These are phyloP conservation scores for Basidioascus undulatus DNA, from an alignment of 768 basidiomycete species.

Conservation along the genomic window DNA sequence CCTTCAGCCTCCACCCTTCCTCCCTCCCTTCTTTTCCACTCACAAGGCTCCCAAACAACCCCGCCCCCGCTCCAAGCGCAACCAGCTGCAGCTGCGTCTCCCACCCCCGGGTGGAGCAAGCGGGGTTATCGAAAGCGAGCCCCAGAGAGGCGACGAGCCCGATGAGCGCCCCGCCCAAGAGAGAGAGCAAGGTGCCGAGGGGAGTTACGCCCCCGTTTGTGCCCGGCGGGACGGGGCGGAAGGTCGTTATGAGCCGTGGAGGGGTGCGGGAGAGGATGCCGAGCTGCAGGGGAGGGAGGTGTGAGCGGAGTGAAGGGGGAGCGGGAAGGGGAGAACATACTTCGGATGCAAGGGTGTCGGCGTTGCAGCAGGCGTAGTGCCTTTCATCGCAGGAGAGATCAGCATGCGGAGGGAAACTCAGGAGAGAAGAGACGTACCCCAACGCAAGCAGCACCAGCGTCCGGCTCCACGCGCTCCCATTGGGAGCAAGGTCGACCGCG, in stretches of 20 bases:
- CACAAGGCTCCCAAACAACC: conserved; percentile 58
- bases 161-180: conserved; percentile 46
- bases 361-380: conserved; percentile 69
- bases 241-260: conserved; percentile 51
- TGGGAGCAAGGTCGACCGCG: conserved; percentile 19
- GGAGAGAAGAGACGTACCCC: conserved; percentile 26
- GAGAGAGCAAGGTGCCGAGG: conserved; percentile 47
- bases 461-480: conserved; percentile 29
- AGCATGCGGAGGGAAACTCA: conserved; percentile 1
- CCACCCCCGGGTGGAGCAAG: conserved; percentile 23
- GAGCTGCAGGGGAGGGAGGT: conserved; percentile 18
- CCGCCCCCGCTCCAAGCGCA: conserved; percentile 37
- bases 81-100: conserved; percentile 23
- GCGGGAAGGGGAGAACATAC: neutral
- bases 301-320: neutral
- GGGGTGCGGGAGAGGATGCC: conserved; percentile 52
- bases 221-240: conserved; percentile 51
- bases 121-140: conserved; percentile 36
- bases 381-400: conserved; percentile 19
- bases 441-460: conserved; percentile 36
- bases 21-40: no score
- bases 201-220: conserved; percentile 72
- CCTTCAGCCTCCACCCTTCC: no score
- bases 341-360: conserved; percentile 81
- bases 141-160: conserved; percentile 35